Conservation (phyloP, 2,329 filamentous ascomycete genomes). For the Hypoxylon sp. region DNA sequence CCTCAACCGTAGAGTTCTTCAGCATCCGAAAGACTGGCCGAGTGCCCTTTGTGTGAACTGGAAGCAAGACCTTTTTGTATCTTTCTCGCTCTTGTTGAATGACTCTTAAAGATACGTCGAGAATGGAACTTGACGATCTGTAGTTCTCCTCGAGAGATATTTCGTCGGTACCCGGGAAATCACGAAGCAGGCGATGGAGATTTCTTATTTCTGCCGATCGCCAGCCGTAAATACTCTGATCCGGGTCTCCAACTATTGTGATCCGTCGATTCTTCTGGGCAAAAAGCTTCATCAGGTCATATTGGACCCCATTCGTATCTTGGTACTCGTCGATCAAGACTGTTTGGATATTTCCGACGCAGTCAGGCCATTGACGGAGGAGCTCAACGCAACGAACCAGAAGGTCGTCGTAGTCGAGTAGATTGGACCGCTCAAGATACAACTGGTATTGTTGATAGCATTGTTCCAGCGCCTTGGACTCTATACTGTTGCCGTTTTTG, state of each 20-base stretch:
- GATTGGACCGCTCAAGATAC: conserved; percentile 80
- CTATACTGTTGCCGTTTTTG: conserved; percentile 59
- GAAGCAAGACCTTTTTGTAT: conserved; percentile 83
- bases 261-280: conserved; percentile 81
- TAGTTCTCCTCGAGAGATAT: conserved; percentile 95
- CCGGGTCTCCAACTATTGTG: conserved; percentile 95
- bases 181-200: conserved; percentile 80
- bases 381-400: conserved; percentile 87
- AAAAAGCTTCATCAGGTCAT: conserved; percentile 92
- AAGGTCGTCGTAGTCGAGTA: conserved; percentile 95
- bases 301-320: conserved; percentile 95
- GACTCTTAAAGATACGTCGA: conserved; percentile 83
- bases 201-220: conserved; percentile 94
- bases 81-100: conserved; percentile 90
- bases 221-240: conserved; percentile 98
- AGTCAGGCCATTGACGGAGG: conserved; percentile 78
- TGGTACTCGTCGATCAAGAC: conserved; percentile 98
- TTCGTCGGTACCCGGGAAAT: conserved; percentile 84
- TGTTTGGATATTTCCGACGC: conserved; percentile 89
- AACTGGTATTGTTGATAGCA: conserved; percentile 84
- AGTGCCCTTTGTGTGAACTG: conserved; percentile 85
- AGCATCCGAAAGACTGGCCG: conserved; percentile 85
- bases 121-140: conserved; percentile 87
- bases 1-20: conserved; percentile 78
- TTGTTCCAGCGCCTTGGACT: conserved; percentile 73